Percentiles rank a stretch among this genome's conserved stretches.
phyloP scores from a whole-genome alignment of 495 filamentous ascomycete species.

The Mycothermus thermophilus region DNA sequence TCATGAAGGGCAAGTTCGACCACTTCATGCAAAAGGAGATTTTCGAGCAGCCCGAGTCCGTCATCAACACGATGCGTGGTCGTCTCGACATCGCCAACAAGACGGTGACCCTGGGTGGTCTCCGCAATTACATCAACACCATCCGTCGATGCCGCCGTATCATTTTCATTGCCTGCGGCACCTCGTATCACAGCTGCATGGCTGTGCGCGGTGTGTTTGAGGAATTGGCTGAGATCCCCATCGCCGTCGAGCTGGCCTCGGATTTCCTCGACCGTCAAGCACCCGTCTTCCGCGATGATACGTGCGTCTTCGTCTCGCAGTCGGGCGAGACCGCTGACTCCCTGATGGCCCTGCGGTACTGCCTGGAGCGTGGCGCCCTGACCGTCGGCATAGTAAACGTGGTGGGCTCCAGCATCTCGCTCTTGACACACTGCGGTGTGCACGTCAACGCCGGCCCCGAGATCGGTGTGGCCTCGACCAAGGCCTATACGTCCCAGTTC shows the following conservation, averaged over 20 bases:
- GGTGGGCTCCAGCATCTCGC: conserved; percentile 93
- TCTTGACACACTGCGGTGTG: conserved; percentile 97
- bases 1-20: conserved; percentile 99
- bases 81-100: conserved; percentile 87
- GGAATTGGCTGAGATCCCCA: conserved; percentile 95
- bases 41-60: conserved; percentile 97
- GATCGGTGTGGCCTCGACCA: conserved; percentile 97
- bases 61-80: conserved; percentile 99
- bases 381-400: conserved; percentile 98
- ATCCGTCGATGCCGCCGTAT: conserved; percentile 91
- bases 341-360: conserved; percentile 91
- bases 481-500: conserved; percentile 98
- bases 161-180: conserved; percentile 97
- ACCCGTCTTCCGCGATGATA: conserved; percentile 98
- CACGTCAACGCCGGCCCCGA: conserved; percentile 98
- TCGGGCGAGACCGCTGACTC: conserved; percentile 99
- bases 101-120: conserved; percentile 84
- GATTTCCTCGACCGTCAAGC: conserved; percentile 96
- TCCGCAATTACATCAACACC: conserved; percentile 89
- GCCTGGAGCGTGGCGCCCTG: conserved; percentile 87
- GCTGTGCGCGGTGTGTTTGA: conserved; percentile 95
- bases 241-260: conserved; percentile 90
- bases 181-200: conserved; percentile 98
- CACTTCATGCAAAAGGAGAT: conserved; percentile 99
- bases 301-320: conserved; percentile 96